Evolutionary conservation across 2,329 filamentous ascomycete species (phyloP).

Genomic region (Paraphoma sp.): DNA sequence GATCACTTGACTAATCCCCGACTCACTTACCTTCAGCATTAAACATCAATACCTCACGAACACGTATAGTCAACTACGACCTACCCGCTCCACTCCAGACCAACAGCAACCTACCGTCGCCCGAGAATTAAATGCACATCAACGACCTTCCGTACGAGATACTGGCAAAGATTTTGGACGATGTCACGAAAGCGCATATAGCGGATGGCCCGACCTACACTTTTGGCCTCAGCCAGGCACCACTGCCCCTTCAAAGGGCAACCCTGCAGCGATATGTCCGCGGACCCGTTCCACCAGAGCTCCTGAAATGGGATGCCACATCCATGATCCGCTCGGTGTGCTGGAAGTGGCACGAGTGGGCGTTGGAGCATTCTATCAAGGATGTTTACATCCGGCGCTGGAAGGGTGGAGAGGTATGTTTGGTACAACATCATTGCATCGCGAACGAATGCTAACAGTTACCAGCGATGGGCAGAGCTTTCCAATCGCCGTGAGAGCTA

Average conservation of each 20-base stretch:
- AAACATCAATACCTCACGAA: slow-evolving; percentile 7
- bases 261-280: slow-evolving; percentile 58
- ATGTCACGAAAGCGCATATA: slow-evolving; percentile 56
- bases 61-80: slow-evolving; percentile 10
- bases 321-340: slow-evolving; percentile 57
- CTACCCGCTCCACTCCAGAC: slow-evolving; percentile 18
- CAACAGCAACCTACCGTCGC: slow-evolving; percentile 13
- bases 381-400: slow-evolving; percentile 60
- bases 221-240: slow-evolving; percentile 60
- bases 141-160: slow-evolving; percentile 61
- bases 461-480: slow-evolving; percentile 59
- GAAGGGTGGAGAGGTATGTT: slow-evolving; percentile 54
- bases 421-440: not conserved
- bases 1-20: slow-evolving; percentile 22
- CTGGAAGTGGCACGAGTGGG: slow-evolving; percentile 61
- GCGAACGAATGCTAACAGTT: slow-evolving; percentile 19
- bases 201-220: slow-evolving; percentile 57
- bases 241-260: slow-evolving; percentile 53
- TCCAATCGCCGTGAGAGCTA: slow-evolving; percentile 54
- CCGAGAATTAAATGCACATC: slow-evolving; percentile 51
- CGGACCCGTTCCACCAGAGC: slow-evolving; percentile 58
- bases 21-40: slow-evolving; percentile 12
- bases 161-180: slow-evolving; percentile 58
- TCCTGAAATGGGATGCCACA: slow-evolving; percentile 60
- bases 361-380: slow-evolving; percentile 58